Base-by-base conservation (phyloP, 2,329 filamentous ascomycete species). In the Coleophoma eucalyptorum region DNA sequence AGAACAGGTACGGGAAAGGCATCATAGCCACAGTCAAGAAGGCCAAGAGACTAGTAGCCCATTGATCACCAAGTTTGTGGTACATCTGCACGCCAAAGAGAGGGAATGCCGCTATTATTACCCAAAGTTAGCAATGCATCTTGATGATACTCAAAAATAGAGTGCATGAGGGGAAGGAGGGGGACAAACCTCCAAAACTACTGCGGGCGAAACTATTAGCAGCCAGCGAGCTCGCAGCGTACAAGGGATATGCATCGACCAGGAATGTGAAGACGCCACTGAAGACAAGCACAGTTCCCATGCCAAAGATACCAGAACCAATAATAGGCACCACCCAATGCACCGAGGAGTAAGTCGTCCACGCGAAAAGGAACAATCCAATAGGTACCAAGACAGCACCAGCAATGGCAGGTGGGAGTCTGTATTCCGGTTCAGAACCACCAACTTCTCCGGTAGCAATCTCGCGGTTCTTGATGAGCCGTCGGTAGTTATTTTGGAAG, bases 361-460 rank as follows among this genome's bases (percentile, higher is more conserved):
- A 96, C 13, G 83, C 90, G 69, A 96, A 96, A 71, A 89, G 87
- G 68, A 97, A 96, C 15, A 97, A 71, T 6, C 90, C 89, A 50
- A 88, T 74, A 5, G 91, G 89, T 32, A 94, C 89, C 10, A 96
- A 69, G 42, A 90, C 69, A 1, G 84, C 84, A n/a, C 92, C 93
- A 7, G 77, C 66, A 47, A 92, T 87, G 18, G 84, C 81, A 33
- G 89, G 83, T 6, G 90, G 88, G 33, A 97, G 78, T 54, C 90
- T 83, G 71, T 87, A 95, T 71, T 97, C 93, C 8, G 93, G 92
- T 74, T 96, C 90, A 52, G 83, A 86, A 45, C 79, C 74, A 62
- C 61, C 61, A 8, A 62, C 43, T 37, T 65, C 60, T 20, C 62
- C 62, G 5, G 79, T 81, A 50, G 46, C 51, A 21, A 54, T 53